Conservation (phyloP, 768 basidiomycete genomes). For the Mycena haematopus region DNA sequence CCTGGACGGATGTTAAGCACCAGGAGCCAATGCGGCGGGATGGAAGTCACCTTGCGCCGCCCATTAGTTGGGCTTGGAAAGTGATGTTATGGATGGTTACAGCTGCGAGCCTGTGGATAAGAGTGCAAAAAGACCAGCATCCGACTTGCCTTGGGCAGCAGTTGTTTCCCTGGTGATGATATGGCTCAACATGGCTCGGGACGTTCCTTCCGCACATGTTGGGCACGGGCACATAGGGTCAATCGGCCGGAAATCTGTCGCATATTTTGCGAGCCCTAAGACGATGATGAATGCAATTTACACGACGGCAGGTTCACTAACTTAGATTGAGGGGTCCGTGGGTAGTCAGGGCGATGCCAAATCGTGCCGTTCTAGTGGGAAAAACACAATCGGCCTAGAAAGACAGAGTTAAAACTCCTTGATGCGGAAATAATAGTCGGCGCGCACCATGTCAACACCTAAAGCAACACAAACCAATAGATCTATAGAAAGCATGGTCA, state of each 20-base stretch:
- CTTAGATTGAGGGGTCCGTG: constrained; percentile 84
- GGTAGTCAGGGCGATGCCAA: constrained; percentile 87
- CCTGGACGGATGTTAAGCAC: background rate
- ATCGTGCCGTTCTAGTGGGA: constrained; percentile 90
- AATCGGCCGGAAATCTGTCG: constrained; percentile 72
- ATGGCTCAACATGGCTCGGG: constrained; percentile 80
- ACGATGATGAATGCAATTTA: background rate
- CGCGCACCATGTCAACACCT: constrained; percentile 87
- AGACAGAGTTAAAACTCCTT: background rate
- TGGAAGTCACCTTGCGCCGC: constrained; percentile 58
- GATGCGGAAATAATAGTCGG: background rate
- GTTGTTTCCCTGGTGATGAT: constrained; percentile 80
- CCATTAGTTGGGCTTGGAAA: constrained; percentile 90
- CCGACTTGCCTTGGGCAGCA: constrained; percentile 77
- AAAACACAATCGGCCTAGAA: constrained; percentile 89
- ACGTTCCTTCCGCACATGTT: constrained; percentile 72
- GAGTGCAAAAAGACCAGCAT: constrained; percentile 16
- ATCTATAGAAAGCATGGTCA: constrained; percentile 50
- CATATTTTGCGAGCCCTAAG: constrained; percentile 72
- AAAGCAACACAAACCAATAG: constrained; percentile 89
- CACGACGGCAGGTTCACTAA: constrained; percentile 40
- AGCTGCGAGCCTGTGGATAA: constrained; percentile 48
- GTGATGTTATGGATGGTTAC: constrained; percentile 84
- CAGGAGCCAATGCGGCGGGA: no score
- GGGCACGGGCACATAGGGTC: constrained; percentile 85